Conservation (phyloP, 352 stramenopile species). For the Globisporangium emineosum region DNA sequence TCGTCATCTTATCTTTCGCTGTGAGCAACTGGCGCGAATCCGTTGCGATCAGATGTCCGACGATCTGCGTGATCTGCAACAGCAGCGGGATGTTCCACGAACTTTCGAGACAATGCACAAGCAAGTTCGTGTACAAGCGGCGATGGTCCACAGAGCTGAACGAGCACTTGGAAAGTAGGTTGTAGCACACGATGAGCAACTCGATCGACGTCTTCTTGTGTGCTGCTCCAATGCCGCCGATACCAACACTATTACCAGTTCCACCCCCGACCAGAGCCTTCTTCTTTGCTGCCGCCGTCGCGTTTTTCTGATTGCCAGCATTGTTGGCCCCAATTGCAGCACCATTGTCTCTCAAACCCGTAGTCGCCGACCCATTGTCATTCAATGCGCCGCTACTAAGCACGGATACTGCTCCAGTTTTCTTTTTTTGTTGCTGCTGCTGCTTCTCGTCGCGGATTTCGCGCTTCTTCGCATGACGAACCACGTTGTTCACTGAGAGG, state of each 20-base stretch:
- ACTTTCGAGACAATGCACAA: slow-evolving; percentile 83
- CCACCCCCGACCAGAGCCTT: slow-evolving; percentile 17
- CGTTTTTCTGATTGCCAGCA: slow-evolving; percentile 19
- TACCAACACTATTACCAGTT: background rate
- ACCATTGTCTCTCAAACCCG: slow-evolving; percentile 22
- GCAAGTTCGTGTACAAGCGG: slow-evolving; percentile 77
- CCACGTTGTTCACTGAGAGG: slow-evolving; percentile 78
- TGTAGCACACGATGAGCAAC: slow-evolving; percentile 76
- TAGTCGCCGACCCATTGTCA: slow-evolving; percentile 20
- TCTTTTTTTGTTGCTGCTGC: slow-evolving; percentile 79
- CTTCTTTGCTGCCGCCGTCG: slow-evolving; percentile 31
- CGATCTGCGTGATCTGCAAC: slow-evolving; percentile 80
- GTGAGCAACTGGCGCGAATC: slow-evolving; percentile 63
- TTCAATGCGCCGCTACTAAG: slow-evolving; percentile 2
- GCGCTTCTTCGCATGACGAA: slow-evolving; percentile 60
- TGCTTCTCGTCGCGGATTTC: slow-evolving; percentile 51
- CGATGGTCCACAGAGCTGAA: slow-evolving; percentile 69
- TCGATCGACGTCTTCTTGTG: slow-evolving; percentile 74
- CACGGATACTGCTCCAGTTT: slow-evolving; percentile 11
- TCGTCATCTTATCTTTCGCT: slow-evolving; percentile 85
- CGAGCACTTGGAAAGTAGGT: slow-evolving; percentile 75
- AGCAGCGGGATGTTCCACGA: slow-evolving; percentile 83
- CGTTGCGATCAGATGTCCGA: slow-evolving; percentile 58
- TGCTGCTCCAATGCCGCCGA: slow-evolving; percentile 2
- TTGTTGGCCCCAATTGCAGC: background rate